Conservation (phyloP, 257 asterid species). For the Cinchona pubescens region DNA sequence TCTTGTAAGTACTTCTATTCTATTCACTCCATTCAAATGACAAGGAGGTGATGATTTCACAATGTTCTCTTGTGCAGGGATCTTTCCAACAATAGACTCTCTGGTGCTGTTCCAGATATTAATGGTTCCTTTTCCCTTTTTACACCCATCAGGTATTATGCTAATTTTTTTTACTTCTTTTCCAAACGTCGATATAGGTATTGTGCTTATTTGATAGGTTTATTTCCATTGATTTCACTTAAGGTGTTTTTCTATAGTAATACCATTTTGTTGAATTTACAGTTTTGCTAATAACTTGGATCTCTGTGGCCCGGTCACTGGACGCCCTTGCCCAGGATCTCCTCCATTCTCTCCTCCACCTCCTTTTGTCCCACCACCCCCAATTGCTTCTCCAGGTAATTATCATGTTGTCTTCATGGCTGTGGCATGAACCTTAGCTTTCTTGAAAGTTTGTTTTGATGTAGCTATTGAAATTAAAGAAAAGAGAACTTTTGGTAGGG, state of each 20-base stretch:
- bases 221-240: constrained; percentile 9
- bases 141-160: constrained; percentile 97
- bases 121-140: constrained; percentile 91
- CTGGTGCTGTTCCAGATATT: constrained; percentile 94
- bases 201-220: constrained; percentile 9
- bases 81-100: constrained; percentile 78
- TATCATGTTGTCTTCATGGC: constrained; percentile 2
- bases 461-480: neutral
- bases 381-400: constrained; percentile 76
- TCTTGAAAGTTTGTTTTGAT: neutral
- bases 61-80: constrained; percentile 54
- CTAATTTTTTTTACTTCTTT: no score
- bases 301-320: constrained; percentile 94
- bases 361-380: constrained; percentile 90
- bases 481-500: neutral
- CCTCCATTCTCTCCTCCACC: constrained; percentile 99
- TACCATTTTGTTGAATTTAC: constrained; percentile 26
- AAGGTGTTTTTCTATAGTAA: constrained; percentile 16
- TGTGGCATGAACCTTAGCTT: neutral
- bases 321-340: constrained; percentile 97
- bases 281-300: constrained; percentile 95
- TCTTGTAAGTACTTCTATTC: constrained; percentile 56
- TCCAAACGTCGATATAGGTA: no score
- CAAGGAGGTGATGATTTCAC: constrained; percentile 12
- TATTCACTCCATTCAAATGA: neutral